Evolutionary conservation across 805 yeast genomes (phyloP), one percentile per base, ranked within the genome.

Genomic region (Wickerhamomyces silvicola): DNA sequence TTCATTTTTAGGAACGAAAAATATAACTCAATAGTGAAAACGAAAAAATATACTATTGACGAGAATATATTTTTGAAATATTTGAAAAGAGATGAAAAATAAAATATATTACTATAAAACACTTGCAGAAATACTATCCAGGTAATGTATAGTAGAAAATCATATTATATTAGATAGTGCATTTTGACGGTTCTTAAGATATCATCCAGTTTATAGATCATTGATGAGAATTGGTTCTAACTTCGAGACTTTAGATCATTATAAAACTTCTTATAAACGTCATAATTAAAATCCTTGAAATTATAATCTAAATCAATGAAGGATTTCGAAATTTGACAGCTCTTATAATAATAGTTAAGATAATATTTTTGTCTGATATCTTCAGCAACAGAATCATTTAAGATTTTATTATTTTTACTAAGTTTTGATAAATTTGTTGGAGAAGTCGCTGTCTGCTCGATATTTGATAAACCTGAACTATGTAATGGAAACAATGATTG

Each of bases 401-500:
- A 12, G 24, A 22, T 22, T 45, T 33, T 7, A 50, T 25, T 47
- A 43, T 31, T 53, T 56, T 5, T 42, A 34, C 15, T 34, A 27
- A 18, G 25, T 23, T 21, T 35, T 36, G 13, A 30, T 27, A 42
- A 17, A 33, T 30, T 35, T 9, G 48, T 35, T 16, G 39, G 34
- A 30, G 53, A 36, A 12, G 37, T 30, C 11, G 49, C 27, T 11
- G 57, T 33, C 7, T 36, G 35, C 27, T 44, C 51, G 18, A 43
- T 43, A 28, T 45, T 52, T 21, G 40, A 29, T 28, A 49, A 27
- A 2, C 43, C 50, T 19, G 35, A 56, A 30, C 49, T 49, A 33
- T 55, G 77, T 43, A 81, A 70, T 28, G 96, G 95, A 60, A 86
- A 66, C 48, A 79, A 50, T 29, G 69, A 73, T 56, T 90, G 95